These are phyloP conservation scores for Musa acuminata DNA, from an alignment of 176 grass and related monocot genomes.

Conservation along the genomic window DNA sequence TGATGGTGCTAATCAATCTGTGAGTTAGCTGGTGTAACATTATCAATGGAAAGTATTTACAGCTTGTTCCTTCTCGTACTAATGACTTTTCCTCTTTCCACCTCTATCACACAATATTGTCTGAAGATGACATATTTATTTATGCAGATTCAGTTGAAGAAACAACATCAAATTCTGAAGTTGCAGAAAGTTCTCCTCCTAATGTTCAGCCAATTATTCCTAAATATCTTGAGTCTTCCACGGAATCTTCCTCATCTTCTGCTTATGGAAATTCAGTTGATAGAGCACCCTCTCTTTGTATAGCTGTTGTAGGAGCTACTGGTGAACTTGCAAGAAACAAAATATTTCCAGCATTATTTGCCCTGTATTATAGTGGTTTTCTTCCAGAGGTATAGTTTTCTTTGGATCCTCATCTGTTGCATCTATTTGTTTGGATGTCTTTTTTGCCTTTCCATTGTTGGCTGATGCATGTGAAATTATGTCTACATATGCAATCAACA, in stretches of 20 bases:
- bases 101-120: not conserved
- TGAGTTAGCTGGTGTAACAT: too few relatives aligned
- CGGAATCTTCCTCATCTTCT: constrained; percentile 11
- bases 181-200: constrained; percentile 27
- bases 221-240: constrained; percentile 8
- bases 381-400: constrained; percentile 46
- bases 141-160: constrained; percentile 47
- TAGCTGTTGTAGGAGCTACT: constrained; percentile 85
- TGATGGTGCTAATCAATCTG: too few relatives aligned
- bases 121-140: not conserved
- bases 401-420: too few relatives aligned
- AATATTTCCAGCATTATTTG: constrained; percentile 52
- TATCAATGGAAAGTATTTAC: too few relatives aligned
- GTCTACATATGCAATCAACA: too few relatives aligned
- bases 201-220: constrained; percentile 12
- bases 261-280: constrained; percentile 15
- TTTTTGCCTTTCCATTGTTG: too few relatives aligned
- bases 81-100: too few relatives aligned
- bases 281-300: constrained; percentile 51
- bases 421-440: too few relatives aligned
- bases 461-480: too few relatives aligned
- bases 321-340: constrained; percentile 84
- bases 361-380: too few relatives aligned
- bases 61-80: too few relatives aligned
- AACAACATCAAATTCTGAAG: constrained; percentile 29